Conservation (phyloP, 1,284 basidiomycete species). For the Moesziomyces sp. region DNA sequence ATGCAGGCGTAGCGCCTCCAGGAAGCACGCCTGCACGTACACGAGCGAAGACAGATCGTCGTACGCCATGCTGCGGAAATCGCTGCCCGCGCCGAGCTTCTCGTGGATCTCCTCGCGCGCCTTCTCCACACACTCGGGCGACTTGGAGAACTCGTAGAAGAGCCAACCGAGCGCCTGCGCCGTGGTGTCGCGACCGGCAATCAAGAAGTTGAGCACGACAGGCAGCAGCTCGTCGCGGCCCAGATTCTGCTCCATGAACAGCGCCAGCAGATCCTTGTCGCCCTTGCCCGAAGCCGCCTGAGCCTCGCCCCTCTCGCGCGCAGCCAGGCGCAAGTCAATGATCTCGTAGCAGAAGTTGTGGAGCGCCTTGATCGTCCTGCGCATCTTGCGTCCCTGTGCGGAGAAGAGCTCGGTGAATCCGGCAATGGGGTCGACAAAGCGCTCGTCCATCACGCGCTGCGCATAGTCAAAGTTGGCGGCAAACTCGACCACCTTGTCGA, state of each 20-base stretch:
- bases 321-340: slow-evolving; percentile 46
- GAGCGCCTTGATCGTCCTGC: slow-evolving; percentile 35
- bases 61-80: slow-evolving; percentile 43
- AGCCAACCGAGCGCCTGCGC: slow-evolving; percentile 57
- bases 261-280: slow-evolving; percentile 67
- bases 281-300: slow-evolving; percentile 42
- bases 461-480: slow-evolving; percentile 65
- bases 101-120: slow-evolving; percentile 50
- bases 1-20: slow-evolving; percentile 57
- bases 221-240: slow-evolving; percentile 62
- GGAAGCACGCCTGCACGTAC: slow-evolving; percentile 54
- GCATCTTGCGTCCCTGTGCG: slow-evolving; percentile 42
- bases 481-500: slow-evolving; percentile 60
- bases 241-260: slow-evolving; percentile 69
- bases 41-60: slow-evolving; percentile 48
- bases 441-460: slow-evolving; percentile 59
- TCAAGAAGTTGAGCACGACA: slow-evolving; percentile 58
- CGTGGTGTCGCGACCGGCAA: slow-evolving; percentile 59
- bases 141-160: slow-evolving; percentile 49
- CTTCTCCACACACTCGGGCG: slow-evolving; percentile 35
- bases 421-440: slow-evolving; percentile 48
- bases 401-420: slow-evolving; percentile 50
- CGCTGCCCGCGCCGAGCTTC: slow-evolving; percentile 30
- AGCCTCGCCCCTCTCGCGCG: slow-evolving; percentile 28
- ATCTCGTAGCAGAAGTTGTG: slow-evolving; percentile 48